A percentile compares a stretch with the other conserved stretches of the same genome.
Conservation (phyloP, 2,329 filamentous ascomycete species). For the Botrytis tulipae region DNA sequence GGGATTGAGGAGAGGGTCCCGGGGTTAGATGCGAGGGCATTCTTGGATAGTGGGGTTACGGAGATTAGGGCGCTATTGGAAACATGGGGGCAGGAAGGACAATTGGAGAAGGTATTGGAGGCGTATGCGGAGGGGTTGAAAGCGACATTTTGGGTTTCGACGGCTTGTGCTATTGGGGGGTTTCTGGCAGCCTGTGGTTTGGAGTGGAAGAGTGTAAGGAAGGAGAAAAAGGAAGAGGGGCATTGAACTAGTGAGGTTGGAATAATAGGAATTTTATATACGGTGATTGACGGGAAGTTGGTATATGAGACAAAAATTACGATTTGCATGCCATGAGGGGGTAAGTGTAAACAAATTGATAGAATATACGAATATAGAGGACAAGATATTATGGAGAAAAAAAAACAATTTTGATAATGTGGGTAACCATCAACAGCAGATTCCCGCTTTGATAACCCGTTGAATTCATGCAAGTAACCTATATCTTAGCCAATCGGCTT, state of each 20-base stretch:
- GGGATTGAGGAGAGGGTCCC: constrained; percentile 48
- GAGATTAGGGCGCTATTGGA: constrained; percentile 48
- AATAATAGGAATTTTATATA: too few species aligned
- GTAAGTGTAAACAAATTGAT: too few species aligned
- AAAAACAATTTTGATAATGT: too few species aligned
- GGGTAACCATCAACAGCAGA: too few species aligned
- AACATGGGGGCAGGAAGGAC: constrained; percentile 43
- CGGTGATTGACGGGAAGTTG: too few species aligned
- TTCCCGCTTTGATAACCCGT: too few species aligned
- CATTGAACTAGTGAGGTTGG: too few species aligned
- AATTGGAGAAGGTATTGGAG: constrained; percentile 45
- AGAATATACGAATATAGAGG: too few species aligned
- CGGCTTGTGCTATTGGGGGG: constrained; percentile 44
- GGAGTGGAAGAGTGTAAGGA: constrained; percentile 55
- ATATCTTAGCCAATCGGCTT: neutral
- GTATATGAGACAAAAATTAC: too few species aligned
- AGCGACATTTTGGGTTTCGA: constrained; percentile 53
- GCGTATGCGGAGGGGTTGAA: constrained; percentile 57
- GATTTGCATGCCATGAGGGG: too few species aligned
- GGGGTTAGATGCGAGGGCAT: constrained; percentile 45
- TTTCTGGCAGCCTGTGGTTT: constrained; percentile 44
- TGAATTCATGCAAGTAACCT: too few species aligned
- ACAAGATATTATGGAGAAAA: too few species aligned
- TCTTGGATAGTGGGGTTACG: constrained; percentile 54
- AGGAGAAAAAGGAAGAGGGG: constrained; percentile 28